Base-by-base conservation (phyloP, 2,329 filamentous ascomycete genomes). In the Bipolaris bicolor region DNA sequence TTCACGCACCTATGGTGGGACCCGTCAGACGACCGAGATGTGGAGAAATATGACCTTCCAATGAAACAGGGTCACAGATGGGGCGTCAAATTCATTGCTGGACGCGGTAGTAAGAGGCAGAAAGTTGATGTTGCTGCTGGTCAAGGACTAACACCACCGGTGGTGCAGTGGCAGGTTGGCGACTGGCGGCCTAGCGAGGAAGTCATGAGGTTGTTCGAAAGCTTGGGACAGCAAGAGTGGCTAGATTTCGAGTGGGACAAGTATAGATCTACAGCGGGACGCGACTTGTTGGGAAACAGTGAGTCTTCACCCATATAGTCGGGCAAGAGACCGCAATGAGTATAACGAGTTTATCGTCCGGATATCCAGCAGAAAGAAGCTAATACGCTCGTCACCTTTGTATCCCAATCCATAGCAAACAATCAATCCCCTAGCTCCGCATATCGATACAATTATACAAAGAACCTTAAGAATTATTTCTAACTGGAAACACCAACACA, bases 161-260 rank as follows among this genome's bases (percentile, higher is more conserved):
- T 62, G 13, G 59, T 60, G 52, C 47, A 62, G 52, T 62, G 56
- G 59, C 59, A 54, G 52, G 44, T 62, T 37, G 59, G 59, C 29
- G 49, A 57, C 16, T 62, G 56, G 56, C 57, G 52, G 52, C 59
- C 56, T 24, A 62, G 56, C 33, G 26, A 60, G 15, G 29, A 60
- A 7, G 43, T 52, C 16, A 54, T 60, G 56, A 47, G 33, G 49
- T 24, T 62, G 24, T 59, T 60, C 29, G 46, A 57, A 54, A 57
- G 46, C 47, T 46, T 62, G 7, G 57, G 59, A 54, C 44, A 15
- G 44, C 55, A 61, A 34, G 58, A 58, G 45, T 58, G 58, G 58
- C 55, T 51, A 3, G 58, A 52, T 48, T 10, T 52, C 5, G 48
- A 58, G 22, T 61, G 58, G 55, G 1, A 18, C 6, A 55, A 48